Conservation (phyloP, 441 rosid species). For the Arabidopsis hybrid region DNA sequence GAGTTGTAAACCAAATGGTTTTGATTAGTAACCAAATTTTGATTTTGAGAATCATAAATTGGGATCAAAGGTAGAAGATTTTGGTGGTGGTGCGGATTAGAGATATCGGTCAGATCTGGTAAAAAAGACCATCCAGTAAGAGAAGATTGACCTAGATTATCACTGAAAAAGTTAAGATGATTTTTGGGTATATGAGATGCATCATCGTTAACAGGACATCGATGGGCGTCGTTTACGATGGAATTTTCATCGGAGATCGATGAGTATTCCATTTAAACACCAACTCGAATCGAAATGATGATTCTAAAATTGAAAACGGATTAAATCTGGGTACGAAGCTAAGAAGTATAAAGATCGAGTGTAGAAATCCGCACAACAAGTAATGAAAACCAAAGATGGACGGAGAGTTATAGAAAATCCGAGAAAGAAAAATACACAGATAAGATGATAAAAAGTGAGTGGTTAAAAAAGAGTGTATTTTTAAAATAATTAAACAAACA, state of each 20-base stretch:
- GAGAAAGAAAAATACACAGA: background rate
- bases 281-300: background rate
- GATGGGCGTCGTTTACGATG: background rate
- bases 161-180: background rate
- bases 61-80: background rate
- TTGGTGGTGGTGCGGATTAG: background rate
- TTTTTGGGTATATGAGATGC: background rate
- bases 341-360: background rate
- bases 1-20: background rate
- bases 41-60: background rate
- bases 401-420: background rate
- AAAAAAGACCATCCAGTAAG: background rate
- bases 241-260: background rate
- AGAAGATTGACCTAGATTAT: background rate
- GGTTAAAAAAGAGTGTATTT: background rate
- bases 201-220: background rate
- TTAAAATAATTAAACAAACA: background rate
- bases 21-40: background rate
- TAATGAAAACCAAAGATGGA: background rate
- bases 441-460: background rate
- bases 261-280: background rate
- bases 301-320: background rate
- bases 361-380: background rate
- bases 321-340: background rate
- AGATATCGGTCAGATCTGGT: background rate